Base-by-base conservation (phyloP, 495 filamentous ascomycete genomes). In the Trypethelium eluteriae region DNA sequence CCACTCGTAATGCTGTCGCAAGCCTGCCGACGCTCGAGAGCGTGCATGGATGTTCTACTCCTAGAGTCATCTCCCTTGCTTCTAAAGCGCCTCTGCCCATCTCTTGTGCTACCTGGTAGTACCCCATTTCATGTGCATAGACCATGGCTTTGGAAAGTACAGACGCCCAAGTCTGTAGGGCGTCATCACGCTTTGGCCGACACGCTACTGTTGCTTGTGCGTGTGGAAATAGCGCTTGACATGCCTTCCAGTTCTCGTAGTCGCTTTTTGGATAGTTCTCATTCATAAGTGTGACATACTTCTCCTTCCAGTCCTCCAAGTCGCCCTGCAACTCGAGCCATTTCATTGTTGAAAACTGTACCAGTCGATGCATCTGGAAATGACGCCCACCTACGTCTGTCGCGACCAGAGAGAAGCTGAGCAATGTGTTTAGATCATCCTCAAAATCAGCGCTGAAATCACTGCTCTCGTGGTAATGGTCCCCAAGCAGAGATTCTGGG, bases 351-450 rank as follows among this genome's bases (percentile, higher is more conserved):
- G 64, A 25, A 12, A 66, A 38, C 49, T 66, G 64, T 32, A 66
- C 64, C 9, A 66, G 64, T 35, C 32, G 32, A 44, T 66, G 64
- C 64, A 66, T 66, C 64, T 62, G 49, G 14, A 66, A 66, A 9
- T 53, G 16, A 18, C 49, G 25, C 25, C 3, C 39, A 39, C 66
- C 46, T n/a, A 38, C 25, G 18, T 41, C 47, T 11, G 32, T 36
- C 14, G 57, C 18, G 44, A 78, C 74, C 10, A 79, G 65, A 1
- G 73, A 77, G 57, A 74, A 79, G 36, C 72, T 68, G 62, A 67
- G 65, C 44, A 77, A 56, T 12, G 63, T 44, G 5, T 56, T 46
- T 1, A 75, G 57, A 44, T 72, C 73, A 44, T 75, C 65, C 62
- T 75, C 62, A 49, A 72, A 74, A 14, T 66, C 41, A 64, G 63